These are phyloP conservation scores for Truncatella angustata DNA, from an alignment of 2,329 filamentous ascomycete genomes.

Conservation along the genomic window DNA sequence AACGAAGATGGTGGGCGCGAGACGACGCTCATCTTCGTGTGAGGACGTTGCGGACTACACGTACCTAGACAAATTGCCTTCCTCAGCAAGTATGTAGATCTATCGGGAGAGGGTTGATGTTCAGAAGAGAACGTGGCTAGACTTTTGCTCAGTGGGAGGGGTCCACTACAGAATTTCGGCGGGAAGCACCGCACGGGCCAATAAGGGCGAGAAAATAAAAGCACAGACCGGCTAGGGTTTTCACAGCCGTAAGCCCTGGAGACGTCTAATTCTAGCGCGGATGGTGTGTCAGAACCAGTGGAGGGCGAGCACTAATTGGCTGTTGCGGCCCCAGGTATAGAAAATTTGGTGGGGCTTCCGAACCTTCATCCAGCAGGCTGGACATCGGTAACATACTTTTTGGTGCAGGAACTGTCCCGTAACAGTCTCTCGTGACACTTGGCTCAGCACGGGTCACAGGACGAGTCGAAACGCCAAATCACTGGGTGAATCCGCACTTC, in stretches of 20 bases:
- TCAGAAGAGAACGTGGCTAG: constrained; percentile 14
- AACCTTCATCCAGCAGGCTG: constrained; percentile 3
- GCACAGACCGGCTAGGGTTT: constrained; percentile 9
- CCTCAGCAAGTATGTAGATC: constrained; percentile 56
- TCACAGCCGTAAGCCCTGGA: not conserved
- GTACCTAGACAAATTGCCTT: constrained; percentile 66
- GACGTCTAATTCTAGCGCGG: not conserved
- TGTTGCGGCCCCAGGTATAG: not conserved
- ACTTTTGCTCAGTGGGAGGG: constrained; percentile 3
- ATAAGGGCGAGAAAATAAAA: not conserved
- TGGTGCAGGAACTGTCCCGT: too few relatives aligned
- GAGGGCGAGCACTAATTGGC: not conserved
- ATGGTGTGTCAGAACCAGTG: too few relatives aligned
- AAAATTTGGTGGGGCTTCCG: not conserved
- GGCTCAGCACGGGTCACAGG: too few relatives aligned
- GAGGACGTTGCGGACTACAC: constrained; percentile 28
- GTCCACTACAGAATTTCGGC: constrained; percentile 2
- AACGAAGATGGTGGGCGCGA: not conserved
- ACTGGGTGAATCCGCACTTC: too few relatives aligned
- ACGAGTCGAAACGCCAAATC: too few relatives aligned
- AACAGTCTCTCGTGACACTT: too few relatives aligned
- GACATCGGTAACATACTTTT: too few relatives aligned
- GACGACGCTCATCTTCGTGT: too few relatives aligned
- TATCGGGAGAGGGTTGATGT: constrained; percentile 19
- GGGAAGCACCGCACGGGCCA: constrained; percentile 3